A percentile compares a stretch with the other conserved stretches of the same genome.
These are phyloP conservation scores for Sporothrix dimorphospora DNA, from an alignment of 2,329 filamentous ascomycete species.

Conservation along the genomic window DNA sequence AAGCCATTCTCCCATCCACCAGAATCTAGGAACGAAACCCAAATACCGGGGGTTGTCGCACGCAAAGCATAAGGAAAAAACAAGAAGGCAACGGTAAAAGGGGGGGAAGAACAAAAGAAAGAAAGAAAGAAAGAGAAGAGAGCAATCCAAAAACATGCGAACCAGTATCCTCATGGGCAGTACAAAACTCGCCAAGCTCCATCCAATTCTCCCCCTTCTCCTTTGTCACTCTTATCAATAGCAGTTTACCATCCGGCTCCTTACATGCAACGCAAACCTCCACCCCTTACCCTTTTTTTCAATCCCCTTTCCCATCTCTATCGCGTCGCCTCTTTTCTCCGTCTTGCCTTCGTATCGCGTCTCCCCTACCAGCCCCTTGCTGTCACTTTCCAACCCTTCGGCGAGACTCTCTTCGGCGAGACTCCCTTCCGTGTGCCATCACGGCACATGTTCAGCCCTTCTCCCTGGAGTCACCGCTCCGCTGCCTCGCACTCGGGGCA, in stretches of 20 bases:
- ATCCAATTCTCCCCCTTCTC: background rate
- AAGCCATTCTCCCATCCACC: background rate
- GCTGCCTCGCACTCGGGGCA: slow-evolving; percentile 53
- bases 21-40: background rate
- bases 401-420: background rate
- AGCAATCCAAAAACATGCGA: background rate
- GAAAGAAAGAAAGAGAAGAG: background rate
- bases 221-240: background rate
- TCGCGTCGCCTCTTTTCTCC: background rate
- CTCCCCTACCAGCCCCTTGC: background rate
- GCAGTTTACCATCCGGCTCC: background rate
- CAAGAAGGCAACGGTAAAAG: background rate
- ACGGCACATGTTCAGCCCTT: background rate
- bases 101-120: background rate
- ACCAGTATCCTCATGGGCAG: background rate
- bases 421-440: background rate
- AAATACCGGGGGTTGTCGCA: background rate
- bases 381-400: background rate
- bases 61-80: background rate
- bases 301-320: no score
- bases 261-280: background rate
- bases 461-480: background rate
- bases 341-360: background rate
- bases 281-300: background rate
- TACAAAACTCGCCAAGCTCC: slow-evolving; percentile 36